Base-by-base conservation (phyloP, 2,329 filamentous ascomycete species). In the Lachnellula suecica region DNA sequence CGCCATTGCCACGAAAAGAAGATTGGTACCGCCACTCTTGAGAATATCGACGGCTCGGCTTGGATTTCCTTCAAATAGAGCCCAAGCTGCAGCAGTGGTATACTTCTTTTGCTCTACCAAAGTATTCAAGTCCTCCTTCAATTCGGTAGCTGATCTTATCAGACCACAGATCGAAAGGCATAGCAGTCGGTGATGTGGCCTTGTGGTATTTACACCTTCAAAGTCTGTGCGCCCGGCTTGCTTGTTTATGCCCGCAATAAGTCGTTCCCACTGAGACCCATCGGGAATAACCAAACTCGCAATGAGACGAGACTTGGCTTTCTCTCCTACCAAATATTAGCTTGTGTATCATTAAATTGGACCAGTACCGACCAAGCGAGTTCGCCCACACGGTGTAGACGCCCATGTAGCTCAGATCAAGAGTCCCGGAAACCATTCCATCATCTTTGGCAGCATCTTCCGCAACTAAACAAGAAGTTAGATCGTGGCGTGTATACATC, bases 371-470 rank as follows among this genome's bases (percentile, higher is more conserved):
- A 78, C 86, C 87, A 8, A 91, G 75, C 46, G 84, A 75, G 55
- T 88, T 86, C 2, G 73, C 81, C 88, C 89, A 93, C 50, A 94
- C 81, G 2, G 81, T 81, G 49, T 82, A 75, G 6, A 92, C 83
- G 2, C 90, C 90, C 53, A 93, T 74, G 62, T 88, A 94, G 63
- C 86, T 87, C 19, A 93, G 71, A 61, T 94, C 89, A 4, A 91
- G 72, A 2, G 79, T 79, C 11, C 81, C 77, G 7, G 83, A 75
- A 23, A 87, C 74, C 87, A 94, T 88, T n/a, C 84, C 86, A 43
- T 83, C 81, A 57, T 85, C 79, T 31, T 78, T 74, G 2, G 85
- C 83, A 25, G 84, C 82, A 23, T 79, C 75, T 59, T 89, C 83
- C 1, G 84, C 84, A 54, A 81, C 83, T 82, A 56, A 37, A 29